Base-by-base conservation (phyloP, 208 protist genomes). In the Wallacemonas sp. region DNA sequence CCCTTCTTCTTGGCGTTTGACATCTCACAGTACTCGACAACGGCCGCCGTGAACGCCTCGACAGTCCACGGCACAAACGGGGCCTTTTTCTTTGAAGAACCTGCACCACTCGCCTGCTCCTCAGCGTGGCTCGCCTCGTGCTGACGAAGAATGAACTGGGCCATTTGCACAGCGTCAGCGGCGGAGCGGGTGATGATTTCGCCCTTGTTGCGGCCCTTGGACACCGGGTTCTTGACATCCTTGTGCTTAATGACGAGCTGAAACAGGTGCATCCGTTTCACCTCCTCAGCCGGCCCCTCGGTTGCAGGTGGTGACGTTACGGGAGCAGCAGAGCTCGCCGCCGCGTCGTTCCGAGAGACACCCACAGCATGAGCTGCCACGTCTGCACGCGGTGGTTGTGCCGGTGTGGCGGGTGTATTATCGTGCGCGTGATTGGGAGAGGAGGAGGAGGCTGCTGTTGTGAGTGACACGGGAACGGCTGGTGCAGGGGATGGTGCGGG, bases 241-340 rank as follows among this genome's bases (percentile, higher is more conserved):
- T 93, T 93, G 83, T 96, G 91, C 58, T 96, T 96, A 46, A 96
- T 81, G 21, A 96, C 79, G 14, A 96, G 72, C 39, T 96, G 91
- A 34, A 84, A 94, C 21, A 95, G 76, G 36, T 92, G 85, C 27
- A 82, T 70, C 12, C 57, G 54, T 43, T 47, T 58, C 9, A 36
- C 62, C 19, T 48, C 61, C 5, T 38, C 19, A 2, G 26, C 0
- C 8, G 14, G 36, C 12, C 11, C 21, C 19, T 11, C 26, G 43
- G 12, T 24, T 32, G 62, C 30, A 11, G 44, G 44, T 49, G 44
- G 19, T 49, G 36, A 14, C 36, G 36, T 6, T 6, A 14, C 14
- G 36, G 47, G 39, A 27, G 52, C 1, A 1, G 61, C 0, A 38
- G 63, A 41, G 8, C 16, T 34, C 44, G 19, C 2, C 54, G 1